Evolutionary conservation across 2,329 filamentous ascomycete genomes (phyloP).

Genomic region (Ceratocystis cubensis): DNA sequence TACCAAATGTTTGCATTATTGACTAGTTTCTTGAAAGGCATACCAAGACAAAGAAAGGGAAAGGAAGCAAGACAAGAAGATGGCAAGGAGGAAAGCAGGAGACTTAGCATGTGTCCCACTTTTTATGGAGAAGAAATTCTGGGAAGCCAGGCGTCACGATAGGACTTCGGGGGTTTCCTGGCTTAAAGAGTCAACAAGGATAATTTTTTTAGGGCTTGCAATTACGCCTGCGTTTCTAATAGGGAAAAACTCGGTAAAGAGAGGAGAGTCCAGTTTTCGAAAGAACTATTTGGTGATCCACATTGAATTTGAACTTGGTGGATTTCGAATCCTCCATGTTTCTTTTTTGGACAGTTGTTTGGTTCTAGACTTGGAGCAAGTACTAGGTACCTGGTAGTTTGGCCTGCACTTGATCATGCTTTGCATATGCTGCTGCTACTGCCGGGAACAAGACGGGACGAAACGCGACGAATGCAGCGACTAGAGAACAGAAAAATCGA

Average conservation of each 20-base stretch:
- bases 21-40: background rate
- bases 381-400: background rate
- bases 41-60: background rate
- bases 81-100: background rate
- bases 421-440: background rate
- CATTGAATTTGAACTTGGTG: constrained; percentile 4
- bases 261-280: background rate
- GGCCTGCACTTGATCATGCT: background rate
- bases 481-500: background rate
- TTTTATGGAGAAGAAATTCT: background rate
- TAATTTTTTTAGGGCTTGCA: too few species aligned
- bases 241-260: background rate
- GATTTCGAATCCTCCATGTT: background rate
- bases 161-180: too few species aligned
- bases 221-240: too few species aligned
- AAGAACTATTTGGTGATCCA: background rate
- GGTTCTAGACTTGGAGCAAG: background rate
- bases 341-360: background rate
- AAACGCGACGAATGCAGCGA: too few species aligned
- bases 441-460: too few species aligned
- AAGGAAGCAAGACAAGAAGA: background rate
- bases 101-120: background rate
- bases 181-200: too few species aligned
- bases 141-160: too few species aligned
- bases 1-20: background rate